A percentile compares a stretch with the other conserved stretches of the same genome.
These are phyloP conservation scores for Citrus maxima DNA, from an alignment of 345 rosid genomes.

Conservation along the genomic window DNA sequence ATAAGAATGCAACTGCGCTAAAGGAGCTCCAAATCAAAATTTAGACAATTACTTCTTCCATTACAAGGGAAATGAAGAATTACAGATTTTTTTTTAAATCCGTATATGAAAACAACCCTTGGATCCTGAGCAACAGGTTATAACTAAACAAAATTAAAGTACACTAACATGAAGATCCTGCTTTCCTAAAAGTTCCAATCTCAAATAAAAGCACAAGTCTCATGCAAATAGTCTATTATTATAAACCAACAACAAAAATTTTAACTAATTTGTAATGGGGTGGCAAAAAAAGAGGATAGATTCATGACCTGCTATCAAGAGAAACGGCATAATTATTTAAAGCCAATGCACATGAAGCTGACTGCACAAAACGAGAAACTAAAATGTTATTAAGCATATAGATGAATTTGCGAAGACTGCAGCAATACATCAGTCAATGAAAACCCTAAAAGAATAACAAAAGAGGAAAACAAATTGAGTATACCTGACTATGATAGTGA, in stretches of 20 bases:
- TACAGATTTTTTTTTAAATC: not conserved
- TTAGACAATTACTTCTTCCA: not conserved
- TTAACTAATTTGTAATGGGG: not conserved
- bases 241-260: not conserved
- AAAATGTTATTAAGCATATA: constrained; percentile 2
- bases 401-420: constrained; percentile 8
- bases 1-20: not conserved
- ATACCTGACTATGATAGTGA: constrained; percentile 95
- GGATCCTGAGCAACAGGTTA: not conserved
- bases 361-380: constrained; percentile 52
- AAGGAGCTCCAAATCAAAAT: not conserved
- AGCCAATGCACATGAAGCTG: constrained; percentile 83
- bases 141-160: not conserved
- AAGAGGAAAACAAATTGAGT: constrained; percentile 4
- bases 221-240: not conserved
- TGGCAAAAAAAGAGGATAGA: constrained; percentile 12
- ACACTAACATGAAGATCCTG: not conserved
- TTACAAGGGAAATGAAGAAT: not conserved
- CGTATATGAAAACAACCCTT: not conserved
- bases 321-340: constrained; percentile 78
- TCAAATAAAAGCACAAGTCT: not conserved
- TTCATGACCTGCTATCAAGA: constrained; percentile 65
- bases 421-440: constrained; percentile 3
- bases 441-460: not conserved
- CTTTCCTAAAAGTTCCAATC: not conserved